Evolutionary conservation across 257 asterid species (phyloP).

Genomic region (Solanum ahanhuiri): DNA sequence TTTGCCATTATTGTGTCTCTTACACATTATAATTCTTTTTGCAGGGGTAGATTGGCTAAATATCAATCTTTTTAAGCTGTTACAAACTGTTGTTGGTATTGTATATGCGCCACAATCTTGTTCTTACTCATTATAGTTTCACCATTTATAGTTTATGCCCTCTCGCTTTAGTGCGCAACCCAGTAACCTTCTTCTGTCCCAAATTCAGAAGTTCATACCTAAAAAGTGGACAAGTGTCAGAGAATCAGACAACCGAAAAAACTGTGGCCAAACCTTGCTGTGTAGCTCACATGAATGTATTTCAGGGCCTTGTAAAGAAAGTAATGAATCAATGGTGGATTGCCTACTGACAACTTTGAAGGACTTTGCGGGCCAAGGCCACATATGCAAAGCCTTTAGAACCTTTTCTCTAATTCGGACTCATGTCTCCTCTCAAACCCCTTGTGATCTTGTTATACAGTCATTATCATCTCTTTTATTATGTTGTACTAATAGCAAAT

Average conservation of each 20-base stretch:
- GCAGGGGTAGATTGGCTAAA: not conserved
- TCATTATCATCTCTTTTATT: constrained; percentile 51
- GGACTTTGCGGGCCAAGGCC: constrained; percentile 47
- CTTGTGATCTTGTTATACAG: constrained; percentile 30
- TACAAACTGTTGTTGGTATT: not conserved
- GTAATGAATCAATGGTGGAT: constrained; percentile 40
- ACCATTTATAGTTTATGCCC: constrained; percentile 23
- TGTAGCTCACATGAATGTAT: not conserved
- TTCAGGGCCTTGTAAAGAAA: constrained; percentile 6
- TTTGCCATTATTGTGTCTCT: not conserved
- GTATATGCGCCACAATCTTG: constrained; percentile 11
- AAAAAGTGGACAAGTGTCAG: constrained; percentile 33
- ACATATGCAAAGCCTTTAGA: constrained; percentile 49
- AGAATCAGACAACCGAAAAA: constrained; percentile 3
- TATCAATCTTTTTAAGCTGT: not conserved
- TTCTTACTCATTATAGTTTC: constrained; percentile 11
- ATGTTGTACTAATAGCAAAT: constrained; percentile 41
- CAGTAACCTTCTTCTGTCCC: constrained; percentile 25
- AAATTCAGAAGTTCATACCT: constrained; percentile 41
- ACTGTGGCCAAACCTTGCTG: not conserved
- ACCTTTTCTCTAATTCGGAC: constrained; percentile 35
- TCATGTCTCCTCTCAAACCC: constrained; percentile 28
- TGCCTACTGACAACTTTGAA: constrained; percentile 42
- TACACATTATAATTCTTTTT: not conserved
- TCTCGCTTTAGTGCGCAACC: constrained; percentile 29